These are phyloP conservation scores for Phytophthora hybrid DNA, from an alignment of 352 stramenopile species.

Conservation along the genomic window DNA sequence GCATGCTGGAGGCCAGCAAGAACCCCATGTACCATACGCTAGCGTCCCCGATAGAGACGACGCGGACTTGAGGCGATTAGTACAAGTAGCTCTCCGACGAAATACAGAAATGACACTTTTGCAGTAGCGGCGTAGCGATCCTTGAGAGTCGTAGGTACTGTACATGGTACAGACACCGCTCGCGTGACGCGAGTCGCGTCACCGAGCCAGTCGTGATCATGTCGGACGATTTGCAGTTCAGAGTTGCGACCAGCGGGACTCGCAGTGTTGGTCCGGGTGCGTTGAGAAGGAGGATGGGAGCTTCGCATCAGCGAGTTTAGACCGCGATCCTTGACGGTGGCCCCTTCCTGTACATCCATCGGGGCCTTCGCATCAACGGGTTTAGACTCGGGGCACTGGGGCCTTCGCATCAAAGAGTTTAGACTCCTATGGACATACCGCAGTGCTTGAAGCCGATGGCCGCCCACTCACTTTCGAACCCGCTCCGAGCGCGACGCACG, in stretches of 20 bases:
- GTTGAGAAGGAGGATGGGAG: conserved; percentile 7
- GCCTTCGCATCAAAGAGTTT: not conserved
- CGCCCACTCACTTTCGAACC: not conserved
- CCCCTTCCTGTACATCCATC: not conserved
- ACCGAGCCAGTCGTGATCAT: not conserved
- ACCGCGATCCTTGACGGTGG: not conserved
- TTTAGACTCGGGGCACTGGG: not conserved
- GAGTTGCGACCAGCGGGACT: conserved; percentile 11
- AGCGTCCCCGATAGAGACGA: conserved; percentile 22
- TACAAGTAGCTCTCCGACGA: not conserved
- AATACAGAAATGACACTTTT: conserved; percentile 5
- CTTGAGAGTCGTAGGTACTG: no score
- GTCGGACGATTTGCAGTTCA: not conserved
- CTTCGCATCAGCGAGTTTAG: conserved; percentile 7
- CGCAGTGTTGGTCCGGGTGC: not conserved
- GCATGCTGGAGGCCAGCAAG: conserved; percentile 20
- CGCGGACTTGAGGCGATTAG: conserved; percentile 4
- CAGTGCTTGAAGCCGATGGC: not conserved
- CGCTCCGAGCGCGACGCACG: not conserved
- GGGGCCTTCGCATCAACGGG: not conserved
- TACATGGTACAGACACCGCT: not conserved
- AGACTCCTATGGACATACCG: not conserved
- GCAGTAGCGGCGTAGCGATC: not conserved
- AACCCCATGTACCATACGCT: conserved; percentile 36
- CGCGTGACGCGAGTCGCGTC: not conserved